phyloP scores from a whole-genome alignment of 2,329 filamentous ascomycete species.

The Calonectria crousiana region DNA sequence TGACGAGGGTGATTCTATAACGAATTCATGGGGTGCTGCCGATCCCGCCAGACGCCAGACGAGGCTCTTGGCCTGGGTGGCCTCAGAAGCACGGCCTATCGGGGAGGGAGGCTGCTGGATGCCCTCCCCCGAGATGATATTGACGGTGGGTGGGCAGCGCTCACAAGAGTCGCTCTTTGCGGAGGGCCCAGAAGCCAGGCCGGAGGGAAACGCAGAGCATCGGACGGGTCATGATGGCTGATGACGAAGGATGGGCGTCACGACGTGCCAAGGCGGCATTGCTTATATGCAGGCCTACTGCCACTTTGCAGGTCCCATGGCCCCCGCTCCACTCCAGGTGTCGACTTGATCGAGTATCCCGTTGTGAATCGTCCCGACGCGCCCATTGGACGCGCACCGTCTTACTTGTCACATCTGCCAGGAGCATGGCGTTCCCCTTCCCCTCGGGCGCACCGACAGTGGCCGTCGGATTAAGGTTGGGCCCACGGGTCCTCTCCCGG shows the following conservation, averaged over 20 bases:
- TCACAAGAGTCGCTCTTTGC: neutral
- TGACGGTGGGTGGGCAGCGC: neutral
- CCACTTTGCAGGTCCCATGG: neutral
- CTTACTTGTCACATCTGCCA: conserved; percentile 5
- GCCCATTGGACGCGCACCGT: neutral
- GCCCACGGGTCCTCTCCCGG: neutral
- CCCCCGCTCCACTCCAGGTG: neutral
- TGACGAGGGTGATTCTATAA: neutral
- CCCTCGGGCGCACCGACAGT: neutral
- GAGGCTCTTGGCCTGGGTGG: conserved; percentile 12
- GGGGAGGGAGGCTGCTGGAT: neutral
- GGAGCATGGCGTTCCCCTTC: neutral
- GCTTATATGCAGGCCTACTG: neutral
- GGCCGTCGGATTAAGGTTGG: conserved; percentile 22
- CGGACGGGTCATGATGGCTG: neutral
- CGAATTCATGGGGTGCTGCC: neutral
- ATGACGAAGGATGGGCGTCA: conserved; percentile 16
- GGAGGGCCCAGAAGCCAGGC: neutral
- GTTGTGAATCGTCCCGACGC: neutral
- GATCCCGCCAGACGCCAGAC: neutral
- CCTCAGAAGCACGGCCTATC: neutral
- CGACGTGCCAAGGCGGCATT: conserved; percentile 2
- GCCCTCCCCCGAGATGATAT: neutral
- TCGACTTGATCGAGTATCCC: neutral
- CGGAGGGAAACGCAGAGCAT: neutral